Conservation (phyloP, 495 filamentous ascomycete species). For the Terfezia claveryi region DNA sequence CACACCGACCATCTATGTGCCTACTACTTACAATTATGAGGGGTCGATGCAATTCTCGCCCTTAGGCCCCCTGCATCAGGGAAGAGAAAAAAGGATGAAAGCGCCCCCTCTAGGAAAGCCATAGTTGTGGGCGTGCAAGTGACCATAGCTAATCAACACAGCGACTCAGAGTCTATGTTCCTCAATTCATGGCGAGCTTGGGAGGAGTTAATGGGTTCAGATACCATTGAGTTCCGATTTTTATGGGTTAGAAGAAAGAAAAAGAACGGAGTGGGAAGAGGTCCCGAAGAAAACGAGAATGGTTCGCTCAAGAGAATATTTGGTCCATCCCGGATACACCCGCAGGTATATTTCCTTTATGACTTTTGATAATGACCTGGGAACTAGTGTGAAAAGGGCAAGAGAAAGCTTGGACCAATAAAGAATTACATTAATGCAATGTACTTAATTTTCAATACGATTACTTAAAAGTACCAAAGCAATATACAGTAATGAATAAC, state of each 20-base stretch:
- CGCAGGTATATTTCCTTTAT: not conserved
- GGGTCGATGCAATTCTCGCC: not conserved
- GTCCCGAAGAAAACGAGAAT: not conserved
- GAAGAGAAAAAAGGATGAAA: not conserved
- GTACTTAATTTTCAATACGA: too few relatives aligned
- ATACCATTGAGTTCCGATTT: not conserved
- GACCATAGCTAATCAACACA: not conserved
- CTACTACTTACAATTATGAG: not conserved
- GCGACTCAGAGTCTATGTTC: not conserved
- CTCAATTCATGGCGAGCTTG: not conserved
- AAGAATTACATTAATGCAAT: too few relatives aligned
- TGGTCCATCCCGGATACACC: not conserved
- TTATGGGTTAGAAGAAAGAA: not conserved
- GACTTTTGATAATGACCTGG: not conserved
- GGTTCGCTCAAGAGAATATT: not conserved
- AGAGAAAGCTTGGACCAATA: too few relatives aligned
- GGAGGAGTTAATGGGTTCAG: not conserved
- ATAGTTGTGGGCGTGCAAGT: not conserved
- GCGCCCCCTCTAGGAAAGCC: not conserved
- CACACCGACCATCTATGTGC: not conserved
- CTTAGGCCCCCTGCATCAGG: not conserved
- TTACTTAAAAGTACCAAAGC: too few relatives aligned
- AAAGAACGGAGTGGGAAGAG: not conserved
- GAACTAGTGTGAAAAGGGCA: too few relatives aligned
- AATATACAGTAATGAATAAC: too few relatives aligned